These are phyloP conservation scores for Mycena crocata DNA, from an alignment of 768 basidiomycete species.

Conservation along the genomic window DNA sequence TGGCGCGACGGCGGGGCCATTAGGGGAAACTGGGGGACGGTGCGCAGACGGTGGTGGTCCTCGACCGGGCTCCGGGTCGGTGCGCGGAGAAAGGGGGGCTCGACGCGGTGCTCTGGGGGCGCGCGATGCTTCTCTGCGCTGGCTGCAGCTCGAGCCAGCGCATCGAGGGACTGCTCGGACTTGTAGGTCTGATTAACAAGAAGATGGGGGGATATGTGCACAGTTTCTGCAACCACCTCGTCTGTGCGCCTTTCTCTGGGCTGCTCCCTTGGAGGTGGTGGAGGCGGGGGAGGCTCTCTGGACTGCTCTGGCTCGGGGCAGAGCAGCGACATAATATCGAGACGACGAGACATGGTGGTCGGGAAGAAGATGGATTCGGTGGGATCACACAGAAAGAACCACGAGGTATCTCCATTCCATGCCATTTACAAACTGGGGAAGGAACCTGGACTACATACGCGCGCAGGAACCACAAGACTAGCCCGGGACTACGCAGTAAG, in stretches of 20 bases:
- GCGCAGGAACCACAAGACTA: too few relatives aligned
- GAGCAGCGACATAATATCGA: constrained; percentile 82
- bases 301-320: constrained; percentile 71
- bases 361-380: constrained; percentile 33
- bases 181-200: constrained; percentile 31
- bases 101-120: too few relatives aligned
- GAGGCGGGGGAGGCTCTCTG: too few relatives aligned
- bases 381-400: constrained; percentile 19
- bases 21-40: not conserved
- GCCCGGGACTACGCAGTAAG: too few relatives aligned
- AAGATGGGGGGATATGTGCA: constrained; percentile 49
- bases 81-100: constrained; percentile 21
- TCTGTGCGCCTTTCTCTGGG: constrained; percentile 32
- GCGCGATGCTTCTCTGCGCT: constrained; percentile 37
- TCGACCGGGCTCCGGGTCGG: constrained; percentile 24
- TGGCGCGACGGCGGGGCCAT: constrained; percentile 7
- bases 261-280: constrained; percentile 14
- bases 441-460: too few relatives aligned
- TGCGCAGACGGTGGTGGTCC: constrained; percentile 26
- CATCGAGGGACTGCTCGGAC: constrained; percentile 31
- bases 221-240: constrained; percentile 38
- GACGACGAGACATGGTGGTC: constrained; percentile 72
- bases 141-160: constrained; percentile 35
- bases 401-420: constrained; percentile 27
- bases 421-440: constrained; percentile 13